Evolutionary conservation across 371 early-diverging fungal genomes (phyloP).

Genomic region (Modicella reniformis): DNA sequence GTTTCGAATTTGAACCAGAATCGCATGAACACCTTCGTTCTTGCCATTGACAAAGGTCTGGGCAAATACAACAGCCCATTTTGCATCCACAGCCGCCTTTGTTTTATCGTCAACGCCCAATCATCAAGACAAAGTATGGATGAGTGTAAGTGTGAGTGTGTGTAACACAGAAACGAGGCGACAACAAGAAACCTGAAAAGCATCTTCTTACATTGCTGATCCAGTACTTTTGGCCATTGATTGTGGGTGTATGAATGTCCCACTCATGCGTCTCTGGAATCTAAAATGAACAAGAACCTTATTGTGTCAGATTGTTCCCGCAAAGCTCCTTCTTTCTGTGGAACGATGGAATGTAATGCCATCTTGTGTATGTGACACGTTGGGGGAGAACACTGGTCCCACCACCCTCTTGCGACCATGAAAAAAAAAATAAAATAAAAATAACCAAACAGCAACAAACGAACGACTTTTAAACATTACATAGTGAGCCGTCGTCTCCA

Average conservation of each 20-base stretch:
- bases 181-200: not conserved
- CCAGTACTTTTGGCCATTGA: conserved; percentile 76
- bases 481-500: conserved; percentile 74
- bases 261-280: conserved; percentile 67
- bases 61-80: conserved; percentile 73
- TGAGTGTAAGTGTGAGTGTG: no score
- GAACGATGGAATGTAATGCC: no score
- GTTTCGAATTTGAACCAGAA: conserved; percentile 72
- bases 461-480: conserved; percentile 22
- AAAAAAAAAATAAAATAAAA: not conserved
- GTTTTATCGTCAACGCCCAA: no score
- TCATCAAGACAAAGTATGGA: no score
- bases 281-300: conserved; percentile 21
- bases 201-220: conserved; percentile 59
- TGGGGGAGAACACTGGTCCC: not conserved
- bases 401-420: not conserved
- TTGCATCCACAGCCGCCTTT: conserved; percentile 69
- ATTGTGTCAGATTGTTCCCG: not conserved
- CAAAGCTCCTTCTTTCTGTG: not conserved
- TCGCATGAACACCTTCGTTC: conserved; percentile 70
- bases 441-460: not conserved
- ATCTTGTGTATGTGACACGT: no score
- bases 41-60: conserved; percentile 67
- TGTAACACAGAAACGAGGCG: no score
- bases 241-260: conserved; percentile 76